Percentiles rank a stretch among this genome's conserved stretches.
Evolutionary conservation across 108 stramenopile genomes (phyloP).

Genomic region (Asterionellopsis glacialis): DNA sequence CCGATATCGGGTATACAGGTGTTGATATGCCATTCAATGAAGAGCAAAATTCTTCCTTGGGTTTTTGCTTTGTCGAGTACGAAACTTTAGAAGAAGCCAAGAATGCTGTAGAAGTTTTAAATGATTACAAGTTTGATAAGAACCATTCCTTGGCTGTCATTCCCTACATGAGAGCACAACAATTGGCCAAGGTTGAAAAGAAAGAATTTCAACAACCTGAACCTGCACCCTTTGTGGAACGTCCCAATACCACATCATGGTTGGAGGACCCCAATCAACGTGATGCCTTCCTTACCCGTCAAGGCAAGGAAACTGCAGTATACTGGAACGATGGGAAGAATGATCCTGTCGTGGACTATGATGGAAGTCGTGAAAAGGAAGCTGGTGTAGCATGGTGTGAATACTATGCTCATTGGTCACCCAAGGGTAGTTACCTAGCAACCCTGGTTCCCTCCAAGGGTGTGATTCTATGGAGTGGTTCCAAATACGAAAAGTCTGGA

Average conservation of each 20-base stretch:
- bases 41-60: slow-evolving; percentile 61
- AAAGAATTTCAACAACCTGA: slow-evolving; percentile 71
- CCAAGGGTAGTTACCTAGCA: slow-evolving; percentile 89
- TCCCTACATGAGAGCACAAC: slow-evolving; percentile 66
- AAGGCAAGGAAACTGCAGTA: slow-evolving; percentile 88
- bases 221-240: slow-evolving; percentile 78
- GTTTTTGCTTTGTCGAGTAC: slow-evolving; percentile 91
- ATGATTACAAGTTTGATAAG: slow-evolving; percentile 92
- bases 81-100: slow-evolving; percentile 85
- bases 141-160: slow-evolving; percentile 75
- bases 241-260: slow-evolving; percentile 85
- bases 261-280: slow-evolving; percentile 88
- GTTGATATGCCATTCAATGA: slow-evolving; percentile 62
- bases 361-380: slow-evolving; percentile 93
- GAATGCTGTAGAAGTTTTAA: slow-evolving; percentile 86
- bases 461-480: slow-evolving; percentile 94
- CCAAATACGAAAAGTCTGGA: slow-evolving; percentile 81
- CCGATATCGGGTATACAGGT: slow-evolving; percentile 42
- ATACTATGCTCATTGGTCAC: slow-evolving; percentile 91
- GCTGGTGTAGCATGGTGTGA: slow-evolving; percentile 92
- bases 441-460: slow-evolving; percentile 89
- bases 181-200: slow-evolving; percentile 49
- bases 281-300: slow-evolving; percentile 92
- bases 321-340: slow-evolving; percentile 84
- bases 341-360: slow-evolving; percentile 87